Base-by-base conservation (phyloP, 805 yeast genomes). In the Saccharomycopsis microspora region DNA sequence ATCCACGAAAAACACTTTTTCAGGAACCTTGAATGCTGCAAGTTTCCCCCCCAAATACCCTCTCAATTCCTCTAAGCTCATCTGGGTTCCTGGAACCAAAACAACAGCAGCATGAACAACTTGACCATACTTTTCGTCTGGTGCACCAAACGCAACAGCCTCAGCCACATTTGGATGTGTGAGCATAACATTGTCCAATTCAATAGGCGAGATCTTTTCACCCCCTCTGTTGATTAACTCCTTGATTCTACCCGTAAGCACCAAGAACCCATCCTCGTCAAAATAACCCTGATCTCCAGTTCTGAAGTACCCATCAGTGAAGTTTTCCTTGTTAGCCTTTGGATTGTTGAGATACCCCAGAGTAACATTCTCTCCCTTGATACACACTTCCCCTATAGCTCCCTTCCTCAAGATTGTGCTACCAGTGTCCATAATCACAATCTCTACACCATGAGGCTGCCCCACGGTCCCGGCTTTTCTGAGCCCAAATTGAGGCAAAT, bases 161-260 rank as follows among this genome's bases (percentile, higher is more conserved):
- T 82, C 88, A 28, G 71, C 68, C 9, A 82, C 77, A n/a, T 70
- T 72, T 0, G 80, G 81, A 57, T 78, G 74, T 42, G 74, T 66
- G n/a, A 78, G 65, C 67, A 82, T 61, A 6, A 72, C 70, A 42
- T 78, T 72, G 56, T 82, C 89, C 31, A 82, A 64, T 60, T 82
- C 89, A 53, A 79, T 72, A 4, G 89, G 89, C 3, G 84, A 75
- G 51, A 82, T 81, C 62, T 82, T 82, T 63, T 82, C 89, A 48
- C 89, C 89, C 29, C 85, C 89, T 45, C 87, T 74, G 60, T 80
- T 82, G 57, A 82, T 82, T 55, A 82, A 66, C 61, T 82, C 89
- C 62, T 82, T 82, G 55, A 82, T 70, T 52, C 89, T 70, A 34
- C 89, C 88, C 31, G 85, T 80, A 53, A 82, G 66, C 8, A 70